A percentile compares a stretch with the other conserved stretches of the same genome.
Conservation (phyloP, 2,329 filamentous ascomycete species). For the Neospermospora avenae region DNA sequence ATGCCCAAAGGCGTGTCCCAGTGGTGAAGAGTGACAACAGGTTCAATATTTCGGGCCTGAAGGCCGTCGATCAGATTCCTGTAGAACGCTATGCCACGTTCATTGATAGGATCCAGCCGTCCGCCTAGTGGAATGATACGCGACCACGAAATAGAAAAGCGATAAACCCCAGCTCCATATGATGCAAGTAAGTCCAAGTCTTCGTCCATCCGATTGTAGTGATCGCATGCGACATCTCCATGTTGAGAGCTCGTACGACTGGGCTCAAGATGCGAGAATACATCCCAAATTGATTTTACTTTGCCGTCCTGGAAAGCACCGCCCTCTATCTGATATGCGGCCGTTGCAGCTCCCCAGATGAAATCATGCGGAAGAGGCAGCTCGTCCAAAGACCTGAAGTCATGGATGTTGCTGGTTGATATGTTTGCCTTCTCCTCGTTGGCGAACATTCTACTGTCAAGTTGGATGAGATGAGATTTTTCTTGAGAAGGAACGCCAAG, state of each 20-base stretch:
- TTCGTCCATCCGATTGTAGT: slow-evolving; percentile 73
- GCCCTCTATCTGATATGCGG: slow-evolving; percentile 84
- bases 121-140: slow-evolving; percentile 84
- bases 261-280: slow-evolving; percentile 75
- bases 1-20: slow-evolving; percentile 83
- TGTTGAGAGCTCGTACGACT: slow-evolving; percentile 78
- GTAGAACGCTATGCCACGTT: slow-evolving; percentile 75
- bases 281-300: slow-evolving; percentile 83
- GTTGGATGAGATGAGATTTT: too few species aligned
- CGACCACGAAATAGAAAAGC: slow-evolving; percentile 82
- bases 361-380: slow-evolving; percentile 68
- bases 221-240: slow-evolving; percentile 79
- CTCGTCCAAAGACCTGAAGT: too few species aligned
- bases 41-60: slow-evolving; percentile 70
- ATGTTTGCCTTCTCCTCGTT: too few species aligned
- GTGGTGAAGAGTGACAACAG: slow-evolving; percentile 81
- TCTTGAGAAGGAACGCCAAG: too few species aligned
- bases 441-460: too few species aligned
- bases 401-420: too few species aligned
- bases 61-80: slow-evolving; percentile 75
- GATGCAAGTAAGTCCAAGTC: slow-evolving; percentile 76
- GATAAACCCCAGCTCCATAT: slow-evolving; percentile 71
- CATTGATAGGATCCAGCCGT: slow-evolving; percentile 76
- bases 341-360: slow-evolving; percentile 77
- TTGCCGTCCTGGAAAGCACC: slow-evolving; percentile 71